Percentiles rank a stretch among this genome's conserved stretches.
phyloP scores from a whole-genome alignment of 2,329 filamentous ascomycete species.

The Zymoseptoria pseudotritici region DNA sequence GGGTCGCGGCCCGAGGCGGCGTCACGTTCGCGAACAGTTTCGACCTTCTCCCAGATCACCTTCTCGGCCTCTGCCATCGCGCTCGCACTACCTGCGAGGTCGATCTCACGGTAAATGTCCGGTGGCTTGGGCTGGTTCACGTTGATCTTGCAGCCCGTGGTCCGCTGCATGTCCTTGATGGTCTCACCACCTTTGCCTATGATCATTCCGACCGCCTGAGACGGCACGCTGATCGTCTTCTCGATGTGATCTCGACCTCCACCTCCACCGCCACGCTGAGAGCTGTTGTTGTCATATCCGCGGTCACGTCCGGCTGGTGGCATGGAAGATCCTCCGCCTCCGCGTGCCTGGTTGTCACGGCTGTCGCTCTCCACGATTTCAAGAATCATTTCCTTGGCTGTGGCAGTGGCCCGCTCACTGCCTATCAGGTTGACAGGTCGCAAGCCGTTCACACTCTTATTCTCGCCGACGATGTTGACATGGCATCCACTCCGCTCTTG shows the following conservation, averaged over 20 bases:
- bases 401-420: slow-evolving; percentile 62
- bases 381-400: slow-evolving; percentile 80
- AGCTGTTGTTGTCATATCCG: slow-evolving; percentile 18
- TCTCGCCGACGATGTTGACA: slow-evolving; percentile 89
- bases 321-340: slow-evolving; percentile 29
- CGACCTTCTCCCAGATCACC: slow-evolving; percentile 86
- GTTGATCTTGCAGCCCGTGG: slow-evolving; percentile 88
- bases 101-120: slow-evolving; percentile 79
- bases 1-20: slow-evolving; percentile 25
- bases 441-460: slow-evolving; percentile 83
- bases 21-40: slow-evolving; percentile 61
- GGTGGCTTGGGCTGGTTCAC: slow-evolving; percentile 74
- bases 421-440: slow-evolving; percentile 88
- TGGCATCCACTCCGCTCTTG: slow-evolving; percentile 91
- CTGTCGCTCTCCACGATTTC: slow-evolving; percentile 92
- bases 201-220: slow-evolving; percentile 91
- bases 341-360: slow-evolving; percentile 36
- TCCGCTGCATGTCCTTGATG: slow-evolving; percentile 86
- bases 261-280: slow-evolving; percentile 35
- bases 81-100: slow-evolving; percentile 68
- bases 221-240: slow-evolving; percentile 76
- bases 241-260: slow-evolving; percentile 55
- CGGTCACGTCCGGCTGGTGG: slow-evolving; percentile 16
- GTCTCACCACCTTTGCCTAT: slow-evolving; percentile 91
- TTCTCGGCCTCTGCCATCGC: slow-evolving; percentile 74